These are phyloP conservation scores for Saposhnikovia divaricata DNA, from an alignment of 129 eudicot species.

Conservation along the genomic window DNA sequence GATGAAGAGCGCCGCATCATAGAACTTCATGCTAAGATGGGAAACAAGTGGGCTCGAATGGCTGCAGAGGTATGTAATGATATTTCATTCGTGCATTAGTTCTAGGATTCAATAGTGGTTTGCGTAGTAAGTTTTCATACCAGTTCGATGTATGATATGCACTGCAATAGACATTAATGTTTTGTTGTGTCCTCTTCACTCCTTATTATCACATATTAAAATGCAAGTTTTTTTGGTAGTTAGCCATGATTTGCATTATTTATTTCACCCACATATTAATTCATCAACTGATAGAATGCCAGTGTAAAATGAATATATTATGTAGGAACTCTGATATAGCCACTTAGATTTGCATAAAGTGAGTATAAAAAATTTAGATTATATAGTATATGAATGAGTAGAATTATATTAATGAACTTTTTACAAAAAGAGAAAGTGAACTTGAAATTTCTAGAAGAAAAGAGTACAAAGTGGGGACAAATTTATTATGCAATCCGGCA, in stretches of 20 bases:
- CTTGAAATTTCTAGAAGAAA: neutral
- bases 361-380: neutral
- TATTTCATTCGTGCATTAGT: neutral
- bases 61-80: slow-evolving; percentile 20
- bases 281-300: neutral
- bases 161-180: neutral
- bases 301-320: neutral
- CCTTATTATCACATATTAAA: neutral
- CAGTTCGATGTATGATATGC: neutral
- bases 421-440: neutral
- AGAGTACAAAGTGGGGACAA: neutral
- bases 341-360: neutral
- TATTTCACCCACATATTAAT: neutral
- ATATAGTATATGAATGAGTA: neutral
- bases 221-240: neutral
- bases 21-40: slow-evolving; percentile 34
- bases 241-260: neutral
- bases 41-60: slow-evolving; percentile 39
- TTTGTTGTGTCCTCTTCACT: neutral
- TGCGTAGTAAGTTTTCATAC: neutral
- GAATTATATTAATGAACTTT: neutral
- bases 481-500: neutral
- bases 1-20: slow-evolving; percentile 25
- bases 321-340: neutral
- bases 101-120: neutral